Evolutionary conservation across 2,329 filamentous ascomycete genomes (phyloP).

Genomic region (Aspergillus spinulosporus): DNA sequence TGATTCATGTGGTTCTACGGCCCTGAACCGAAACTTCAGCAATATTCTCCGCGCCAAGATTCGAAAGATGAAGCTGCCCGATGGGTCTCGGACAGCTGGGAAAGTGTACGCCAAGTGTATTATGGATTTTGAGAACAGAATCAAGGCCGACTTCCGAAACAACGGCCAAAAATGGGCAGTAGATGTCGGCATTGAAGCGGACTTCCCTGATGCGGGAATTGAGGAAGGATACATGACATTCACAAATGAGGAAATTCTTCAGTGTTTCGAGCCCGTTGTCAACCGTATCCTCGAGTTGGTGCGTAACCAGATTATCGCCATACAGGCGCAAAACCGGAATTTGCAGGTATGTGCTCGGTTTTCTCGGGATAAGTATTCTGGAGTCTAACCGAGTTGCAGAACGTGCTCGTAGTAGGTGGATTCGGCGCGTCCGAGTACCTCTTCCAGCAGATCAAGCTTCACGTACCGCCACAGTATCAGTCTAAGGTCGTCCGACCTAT

Average conservation of each 20-base stretch:
- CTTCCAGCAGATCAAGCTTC: constrained; percentile 98
- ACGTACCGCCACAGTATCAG: constrained; percentile 97
- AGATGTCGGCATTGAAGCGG: constrained; percentile 96
- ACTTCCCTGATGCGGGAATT: constrained; percentile 95
- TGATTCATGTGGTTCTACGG: constrained; percentile 97
- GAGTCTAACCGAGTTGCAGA: constrained; percentile 50
- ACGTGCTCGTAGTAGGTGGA: constrained; percentile 94
- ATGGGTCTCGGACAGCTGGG: constrained; percentile 95
- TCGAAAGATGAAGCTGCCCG: constrained; percentile 97
- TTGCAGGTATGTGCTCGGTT: constrained; percentile 62
- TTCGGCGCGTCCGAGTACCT: constrained; percentile 98
- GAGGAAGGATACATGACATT: constrained; percentile 99
- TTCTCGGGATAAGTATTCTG: background rate
- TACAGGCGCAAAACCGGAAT: constrained; percentile 91
- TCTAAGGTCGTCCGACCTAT: constrained; percentile 97
- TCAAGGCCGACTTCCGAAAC: constrained; percentile 99
- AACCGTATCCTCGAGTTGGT: constrained; percentile 96
- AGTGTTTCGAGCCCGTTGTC: constrained; percentile 98
- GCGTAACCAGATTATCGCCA: constrained; percentile 97
- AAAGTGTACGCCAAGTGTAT: constrained; percentile 99
- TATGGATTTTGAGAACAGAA: constrained; percentile 99
- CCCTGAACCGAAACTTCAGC: constrained; percentile 95
- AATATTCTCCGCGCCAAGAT: constrained; percentile 98
- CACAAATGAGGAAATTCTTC: constrained; percentile 97
- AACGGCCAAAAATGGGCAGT: constrained; percentile 99